Base-by-base conservation (phyloP, 768 basidiomycete genomes). In the Stropharia rugosoannulata region DNA sequence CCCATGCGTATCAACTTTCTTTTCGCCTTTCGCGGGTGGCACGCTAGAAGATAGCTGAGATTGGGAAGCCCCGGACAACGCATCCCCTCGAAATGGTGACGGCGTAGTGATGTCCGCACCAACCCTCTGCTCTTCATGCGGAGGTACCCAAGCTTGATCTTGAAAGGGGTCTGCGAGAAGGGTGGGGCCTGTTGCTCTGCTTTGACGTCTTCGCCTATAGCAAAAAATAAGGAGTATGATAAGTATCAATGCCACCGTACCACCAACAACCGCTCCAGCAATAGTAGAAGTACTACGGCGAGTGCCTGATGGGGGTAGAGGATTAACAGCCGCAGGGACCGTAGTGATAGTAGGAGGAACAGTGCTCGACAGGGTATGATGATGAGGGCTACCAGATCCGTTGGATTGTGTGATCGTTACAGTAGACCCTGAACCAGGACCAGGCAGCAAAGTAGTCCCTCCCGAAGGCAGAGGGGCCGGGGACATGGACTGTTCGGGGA, bases 91-190 rank as follows among this genome's bases (percentile, higher is more conserved):
- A 36, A 52, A 44, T 6, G 51, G 29, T 35, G 51, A 52, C 16
- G 51, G 27, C 1, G 7, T 19, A 35, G 41, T 43, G 12, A 52
- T n/a, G 5, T 44, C 42, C 4, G 41, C 22, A 11, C 15, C 22
- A 2, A 15, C 22, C 15, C 45, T 46, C 45, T 29, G 45, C n/a
- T 32, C 22, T 46, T 46, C 45, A 10, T 27, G 22, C 5, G 45
- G 45, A 10, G 45, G 45, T 46, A 13, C 18, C 10, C 12, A 19
- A 25, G 10, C 22, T n/a, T 46, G 19, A 4, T 46, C 45, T 27
- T 46, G 38, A 25, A 52, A 52, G 15, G 51, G 51, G n/a, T 52
- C 51, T 1, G 51, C 51, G 32, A 52, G 51, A 13, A 52, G 42
- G 13, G 36, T 12, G 9, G 41, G 29, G 5, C 51, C 40, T 18